Evolutionary conservation across 495 filamentous ascomycete genomes (phyloP).

Genomic region (Annulohypoxylon bovei): DNA sequence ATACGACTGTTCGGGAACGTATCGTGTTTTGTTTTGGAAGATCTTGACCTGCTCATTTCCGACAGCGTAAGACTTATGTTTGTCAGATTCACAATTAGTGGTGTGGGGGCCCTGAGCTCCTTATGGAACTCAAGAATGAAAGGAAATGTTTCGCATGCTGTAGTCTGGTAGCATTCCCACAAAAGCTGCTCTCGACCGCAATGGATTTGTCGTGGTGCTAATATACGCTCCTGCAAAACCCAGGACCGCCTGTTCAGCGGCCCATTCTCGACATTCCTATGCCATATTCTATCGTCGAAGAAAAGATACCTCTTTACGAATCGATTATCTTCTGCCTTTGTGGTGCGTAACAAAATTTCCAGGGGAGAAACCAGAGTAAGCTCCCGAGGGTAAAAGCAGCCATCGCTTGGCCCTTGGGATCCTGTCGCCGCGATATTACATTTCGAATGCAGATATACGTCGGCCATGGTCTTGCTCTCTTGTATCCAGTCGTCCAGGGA

Average conservation of each 20-base stretch:
- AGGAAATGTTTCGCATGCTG: slow-evolving; percentile 42
- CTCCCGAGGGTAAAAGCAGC: not conserved
- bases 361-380: not conserved
- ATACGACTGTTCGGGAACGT: not conserved
- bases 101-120: not conserved
- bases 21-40: not conserved
- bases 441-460: slow-evolving; percentile 38
- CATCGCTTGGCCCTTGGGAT: not conserved
- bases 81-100: not conserved
- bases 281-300: not conserved
- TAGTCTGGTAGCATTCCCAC: slow-evolving; percentile 41
- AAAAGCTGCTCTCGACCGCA: slow-evolving; percentile 40
- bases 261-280: not conserved
- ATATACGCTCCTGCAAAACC: slow-evolving; percentile 46
- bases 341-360: not conserved
- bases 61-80: not conserved
- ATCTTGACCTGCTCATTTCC: not conserved
- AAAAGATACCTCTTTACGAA: not conserved
- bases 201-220: slow-evolving; percentile 42
- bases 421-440: slow-evolving; percentile 43
- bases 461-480: slow-evolving; percentile 43
- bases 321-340: not conserved
- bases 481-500: slow-evolving; percentile 39
- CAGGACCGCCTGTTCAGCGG: slow-evolving; percentile 41
- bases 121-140: not conserved